Percentiles rank a stretch among this genome's conserved stretches.
Conservation (phyloP, 352 stramenopile genomes). For the Phytophthora sansomeana region DNA sequence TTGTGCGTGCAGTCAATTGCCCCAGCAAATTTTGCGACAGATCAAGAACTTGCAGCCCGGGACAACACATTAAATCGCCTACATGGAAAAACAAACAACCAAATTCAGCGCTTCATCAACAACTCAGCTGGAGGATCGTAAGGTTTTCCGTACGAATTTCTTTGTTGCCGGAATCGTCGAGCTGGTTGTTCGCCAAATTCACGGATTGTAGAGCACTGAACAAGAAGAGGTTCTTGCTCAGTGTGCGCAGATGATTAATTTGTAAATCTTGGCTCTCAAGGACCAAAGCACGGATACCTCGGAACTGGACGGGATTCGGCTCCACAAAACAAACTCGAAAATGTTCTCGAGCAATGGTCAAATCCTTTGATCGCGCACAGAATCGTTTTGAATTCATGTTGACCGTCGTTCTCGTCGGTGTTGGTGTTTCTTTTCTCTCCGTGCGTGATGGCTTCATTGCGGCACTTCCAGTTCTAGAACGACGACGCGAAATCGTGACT, state of each 20-base stretch:
- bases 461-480: no score
- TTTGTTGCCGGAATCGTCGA: no score
- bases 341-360: conserved; percentile 21
- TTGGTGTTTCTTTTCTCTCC: not conserved
- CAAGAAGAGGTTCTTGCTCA: conserved; percentile 41
- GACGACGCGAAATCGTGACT: not conserved
- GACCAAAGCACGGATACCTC: no score
- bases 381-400: not conserved
- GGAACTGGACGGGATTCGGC: no score
- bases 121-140: no score
- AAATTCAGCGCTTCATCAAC: not conserved
- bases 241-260: conserved; percentile 27
- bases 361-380: not conserved
- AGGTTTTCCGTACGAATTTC: no score
- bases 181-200: conserved; percentile 48
- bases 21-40: conserved; percentile 54
- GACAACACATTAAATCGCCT: conserved; percentile 41
- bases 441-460: not conserved
- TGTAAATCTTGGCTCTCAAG: no score
- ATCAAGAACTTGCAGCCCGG: conserved; percentile 39
- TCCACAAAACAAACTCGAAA: conserved; percentile 42
- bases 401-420: not conserved
- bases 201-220: conserved; percentile 34
- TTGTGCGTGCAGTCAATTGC: conserved; percentile 25
- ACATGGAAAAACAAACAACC: conserved; percentile 3